phyloP scores from a whole-genome alignment of 345 rosid genomes.

The Citrus mangshanensis region DNA sequence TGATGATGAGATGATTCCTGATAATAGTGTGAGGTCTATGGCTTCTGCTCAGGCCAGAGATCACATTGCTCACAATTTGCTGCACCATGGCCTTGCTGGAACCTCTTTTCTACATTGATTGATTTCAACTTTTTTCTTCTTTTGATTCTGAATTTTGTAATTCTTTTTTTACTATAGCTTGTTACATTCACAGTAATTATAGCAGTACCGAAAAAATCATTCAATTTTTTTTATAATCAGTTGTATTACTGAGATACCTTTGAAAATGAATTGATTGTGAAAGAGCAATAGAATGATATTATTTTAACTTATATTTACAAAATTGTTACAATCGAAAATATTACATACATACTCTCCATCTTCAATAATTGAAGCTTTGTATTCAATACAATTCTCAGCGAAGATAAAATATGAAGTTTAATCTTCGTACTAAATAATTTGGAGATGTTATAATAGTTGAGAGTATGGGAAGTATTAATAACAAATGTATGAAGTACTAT shows the following conservation, averaged over 20 bases:
- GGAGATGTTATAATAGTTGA: too few relatives aligned
- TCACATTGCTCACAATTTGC: constrained; percentile 66
- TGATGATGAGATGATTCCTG: constrained; percentile 67
- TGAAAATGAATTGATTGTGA: too few relatives aligned
- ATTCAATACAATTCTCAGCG: too few relatives aligned
- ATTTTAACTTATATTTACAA: too few relatives aligned
- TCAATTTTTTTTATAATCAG: neutral
- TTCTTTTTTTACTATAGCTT: constrained; percentile 5
- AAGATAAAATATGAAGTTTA: too few relatives aligned
- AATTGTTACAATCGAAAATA: too few relatives aligned
- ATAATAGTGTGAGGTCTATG: constrained; percentile 47
- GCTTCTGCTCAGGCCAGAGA: constrained; percentile 53
- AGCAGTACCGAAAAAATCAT: neutral
- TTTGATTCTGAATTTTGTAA: neutral
- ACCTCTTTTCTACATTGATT: constrained; percentile 7
- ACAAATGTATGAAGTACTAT: too few relatives aligned
- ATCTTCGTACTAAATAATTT: too few relatives aligned
- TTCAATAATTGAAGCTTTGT: too few relatives aligned
- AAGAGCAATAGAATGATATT: too few relatives aligned
- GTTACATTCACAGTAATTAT: neutral
- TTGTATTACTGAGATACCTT: neutral
- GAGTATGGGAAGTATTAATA: too few relatives aligned
- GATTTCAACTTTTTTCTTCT: neutral
- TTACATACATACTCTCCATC: too few relatives aligned
- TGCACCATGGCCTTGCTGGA: constrained; percentile 68